Evolutionary conservation across 2,329 filamentous ascomycete genomes (phyloP), one percentile per base, ranked within the genome.

Genomic region (Stagonosporopsis vannaccii): DNA sequence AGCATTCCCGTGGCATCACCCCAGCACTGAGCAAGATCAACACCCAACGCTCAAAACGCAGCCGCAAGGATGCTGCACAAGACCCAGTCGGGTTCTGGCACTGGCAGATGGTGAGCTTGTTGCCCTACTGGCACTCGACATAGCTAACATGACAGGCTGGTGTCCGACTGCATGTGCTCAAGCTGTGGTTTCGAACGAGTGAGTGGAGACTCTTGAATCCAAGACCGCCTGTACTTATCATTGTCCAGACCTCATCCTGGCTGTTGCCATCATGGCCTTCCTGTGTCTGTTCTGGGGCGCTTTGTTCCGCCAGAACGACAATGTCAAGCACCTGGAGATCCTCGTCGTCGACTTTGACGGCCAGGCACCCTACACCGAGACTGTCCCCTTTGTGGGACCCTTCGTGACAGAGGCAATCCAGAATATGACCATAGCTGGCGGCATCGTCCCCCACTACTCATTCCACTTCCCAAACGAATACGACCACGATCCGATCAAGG

Each of bases 271-370:
- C 39, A 59, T 72, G 54, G 53, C 42, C 13, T 60, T 71, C 32
- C 61, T 73, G 9, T 64, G 66, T 36, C 52, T 72, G 7, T 71
- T 69, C 47, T 73, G 69, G 70, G 70, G 69, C 23, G 70, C 65
- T 9, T 51, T 72, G n/a, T 70, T 71, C 39, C 56, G 60, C 15
- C 64, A 71, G 39, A 62, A 62, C 20, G 53, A 63, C 1, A 59
- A 62, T 8, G 54, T 67, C 9, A 46, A 50, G 12, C 72, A 75
- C 0, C 70, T 89, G 7, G 78, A 76, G 6, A 78, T 89, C 12
- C 81, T 82, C 59, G 81, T 88, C 1, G 86, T 89, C 30, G 85
- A 88, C 69, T 88, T 89, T 58, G 87, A 90, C 67, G 82, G 81
- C 4, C 57, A 66, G 23, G 75, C 81, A 1, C 84, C 84, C 0